These are phyloP conservation scores for Pythium aristosporum DNA, from an alignment of 352 stramenopile species.

Conservation along the genomic window DNA sequence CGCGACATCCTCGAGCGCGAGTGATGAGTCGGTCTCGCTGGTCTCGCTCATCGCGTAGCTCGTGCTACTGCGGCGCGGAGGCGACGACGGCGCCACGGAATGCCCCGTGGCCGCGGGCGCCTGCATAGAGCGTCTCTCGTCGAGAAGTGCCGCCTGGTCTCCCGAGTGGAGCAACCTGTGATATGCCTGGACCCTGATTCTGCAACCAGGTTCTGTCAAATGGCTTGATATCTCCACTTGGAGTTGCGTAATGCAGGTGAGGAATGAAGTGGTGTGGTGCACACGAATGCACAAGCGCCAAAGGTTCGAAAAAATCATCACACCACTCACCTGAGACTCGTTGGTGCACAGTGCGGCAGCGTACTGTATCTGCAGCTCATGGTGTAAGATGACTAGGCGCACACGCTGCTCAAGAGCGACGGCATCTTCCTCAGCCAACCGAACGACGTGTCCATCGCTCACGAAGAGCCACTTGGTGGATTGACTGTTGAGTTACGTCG, in stretches of 20 bases:
- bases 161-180: too few relatives aligned
- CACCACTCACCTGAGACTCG: too few relatives aligned
- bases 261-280: conserved; percentile 2
- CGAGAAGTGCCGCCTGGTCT: neutral
- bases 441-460: conserved; percentile 51
- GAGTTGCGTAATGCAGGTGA: conserved; percentile 22
- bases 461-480: conserved; percentile 57
- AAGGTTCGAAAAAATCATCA: neutral
- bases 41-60: conserved; percentile 4
- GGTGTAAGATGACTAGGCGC: conserved; percentile 42
- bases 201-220: neutral
- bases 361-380: conserved; percentile 59
- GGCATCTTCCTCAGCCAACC: conserved; percentile 44
- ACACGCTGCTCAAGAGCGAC: conserved; percentile 36
- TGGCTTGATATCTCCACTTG: conserved; percentile 4
- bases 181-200: neutral
- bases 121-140: neutral
- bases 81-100: conserved; percentile 5
- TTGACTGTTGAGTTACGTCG: conserved; percentile 50
- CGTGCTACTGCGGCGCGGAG: conserved; percentile 7
- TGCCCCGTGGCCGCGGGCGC: conserved; percentile 3
- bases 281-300: neutral
- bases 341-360: conserved; percentile 36
- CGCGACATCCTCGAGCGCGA: conserved; percentile 27
- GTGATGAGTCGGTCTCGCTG: conserved; percentile 3